Conservation (phyloP, 805 yeast genomes). For the Suhomyces tanzawaensis region DNA sequence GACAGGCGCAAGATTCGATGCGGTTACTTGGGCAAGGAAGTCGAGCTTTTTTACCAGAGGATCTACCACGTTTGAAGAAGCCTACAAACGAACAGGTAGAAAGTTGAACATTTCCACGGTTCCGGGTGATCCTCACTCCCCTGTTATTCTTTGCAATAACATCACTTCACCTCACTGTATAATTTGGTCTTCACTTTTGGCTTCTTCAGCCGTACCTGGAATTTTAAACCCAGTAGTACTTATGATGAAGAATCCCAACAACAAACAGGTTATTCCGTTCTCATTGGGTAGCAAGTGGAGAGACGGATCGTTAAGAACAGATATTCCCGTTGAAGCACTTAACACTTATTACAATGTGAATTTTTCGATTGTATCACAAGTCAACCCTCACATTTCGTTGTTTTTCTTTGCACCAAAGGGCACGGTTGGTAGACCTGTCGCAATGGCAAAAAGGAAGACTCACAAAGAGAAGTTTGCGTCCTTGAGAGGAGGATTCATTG, state of each 20-base stretch:
- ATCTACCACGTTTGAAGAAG: conserved; percentile 68
- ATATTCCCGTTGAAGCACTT: conserved; percentile 70
- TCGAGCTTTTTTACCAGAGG: conserved; percentile 70
- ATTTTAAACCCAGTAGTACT: conserved; percentile 75
- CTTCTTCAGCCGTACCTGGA: conserved; percentile 83
- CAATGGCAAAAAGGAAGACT: conserved; percentile 46
- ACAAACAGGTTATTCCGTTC: conserved; percentile 53
- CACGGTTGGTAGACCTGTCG: conserved; percentile 75
- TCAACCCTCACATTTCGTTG: conserved; percentile 75
- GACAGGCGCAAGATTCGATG: conserved; percentile 78
- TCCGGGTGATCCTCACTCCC: conserved; percentile 79
- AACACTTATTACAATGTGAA: conserved; percentile 75
- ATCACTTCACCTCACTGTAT: conserved; percentile 78
- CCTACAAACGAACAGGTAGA: conserved; percentile 65
- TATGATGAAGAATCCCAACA: conserved; percentile 57
- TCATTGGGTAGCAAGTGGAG: conserved; percentile 74
- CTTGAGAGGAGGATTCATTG: conserved; percentile 74
- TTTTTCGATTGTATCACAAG: conserved; percentile 76
- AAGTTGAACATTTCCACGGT: conserved; percentile 72
- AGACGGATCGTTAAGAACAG: conserved; percentile 78
- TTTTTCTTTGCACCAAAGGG: conserved; percentile 80
- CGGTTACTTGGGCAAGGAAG: conserved; percentile 71
- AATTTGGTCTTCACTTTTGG: conserved; percentile 75
- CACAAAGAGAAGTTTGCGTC: conserved; percentile 31
- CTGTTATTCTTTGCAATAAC: conserved; percentile 73